Evolutionary conservation across 768 basidiomycete species (phyloP).

Genomic region (Royoungia palumana): DNA sequence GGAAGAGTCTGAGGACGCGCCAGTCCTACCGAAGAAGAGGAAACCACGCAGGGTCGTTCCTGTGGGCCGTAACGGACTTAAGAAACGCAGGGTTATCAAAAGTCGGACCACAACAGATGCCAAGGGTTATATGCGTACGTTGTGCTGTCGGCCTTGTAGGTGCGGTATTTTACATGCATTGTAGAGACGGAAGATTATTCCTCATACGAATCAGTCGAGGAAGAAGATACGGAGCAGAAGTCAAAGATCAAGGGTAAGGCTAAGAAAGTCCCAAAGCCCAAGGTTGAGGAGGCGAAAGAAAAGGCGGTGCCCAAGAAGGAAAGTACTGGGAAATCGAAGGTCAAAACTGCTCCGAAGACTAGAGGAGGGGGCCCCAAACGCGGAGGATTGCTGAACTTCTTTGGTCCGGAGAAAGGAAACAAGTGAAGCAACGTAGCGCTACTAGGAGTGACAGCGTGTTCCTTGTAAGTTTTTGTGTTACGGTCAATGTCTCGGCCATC

Average conservation of each 20-base stretch:
- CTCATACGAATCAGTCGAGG: conserved; percentile 75
- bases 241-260: conserved; percentile 15
- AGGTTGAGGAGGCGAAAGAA: conserved; percentile 15
- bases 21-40: conserved; percentile 34
- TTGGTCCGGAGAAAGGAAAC: conserved; percentile 30
- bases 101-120: conserved; percentile 52
- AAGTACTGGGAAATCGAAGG: conserved; percentile 13
- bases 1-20: conserved; percentile 30
- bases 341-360: conserved; percentile 14
- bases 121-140: conserved; percentile 73
- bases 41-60: conserved; percentile 62
- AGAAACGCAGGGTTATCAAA: conserved; percentile 65
- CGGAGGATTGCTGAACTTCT: conserved; percentile 32
- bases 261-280: conserved; percentile 16
- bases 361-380: conserved; percentile 23
- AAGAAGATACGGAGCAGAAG: conserved; percentile 33
- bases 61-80: conserved; percentile 73
- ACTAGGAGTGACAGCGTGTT: no score
- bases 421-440: conserved; percentile 15
- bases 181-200: conserved; percentile 77
- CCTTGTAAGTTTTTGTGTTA: not conserved
- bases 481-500: no score
- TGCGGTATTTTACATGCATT: not conserved
- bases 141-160: not conserved
- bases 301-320: conserved; percentile 14